Base-by-base conservation (phyloP, 148 eudicot species). In the Heliosperma pusillum region DNA sequence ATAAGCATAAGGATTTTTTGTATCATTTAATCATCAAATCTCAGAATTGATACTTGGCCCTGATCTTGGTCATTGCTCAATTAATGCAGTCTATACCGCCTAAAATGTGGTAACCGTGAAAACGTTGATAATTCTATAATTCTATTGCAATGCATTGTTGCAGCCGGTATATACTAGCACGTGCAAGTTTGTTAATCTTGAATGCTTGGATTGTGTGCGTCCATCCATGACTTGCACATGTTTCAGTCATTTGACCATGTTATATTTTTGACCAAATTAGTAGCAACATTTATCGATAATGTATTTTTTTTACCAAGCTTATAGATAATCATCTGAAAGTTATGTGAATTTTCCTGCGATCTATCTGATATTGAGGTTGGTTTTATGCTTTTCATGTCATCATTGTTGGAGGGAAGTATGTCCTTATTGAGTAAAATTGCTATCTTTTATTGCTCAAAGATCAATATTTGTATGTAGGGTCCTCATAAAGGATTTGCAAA, bases 401-500 rank as follows among this genome's bases (percentile, higher is more conserved):
- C n/a, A 24, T 69, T 64, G 74, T 62, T 44, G 15, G 65, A 29
- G 17, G 61, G 53, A 19, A 56, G 24, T 20, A 30, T 73, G 66
- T 22, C 26, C 57, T 44, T 22, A 3, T 19, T 45, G 20, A 50
- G 52, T 40, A 29, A 67, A 66, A 42, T 30, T 78, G 42, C 16
- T 53, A 36, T 72, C 74, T 76, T 72, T 19, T 60, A 29, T 36
- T 66, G 58, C 36, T 61, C 15, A 26, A 26, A 25, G 30, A 66
- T 22, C 57, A 15, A 50, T 69, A 44, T 44, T 44, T 79, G 16
- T 58, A 78, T 84, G 75, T 83, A 86, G 88, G 90, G 84, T 75
- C 69, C 77, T 30, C 82, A 66, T 69, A 79, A 65, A 59, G 44
- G 67, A 19, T 70, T 79, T 57, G 55, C 85, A 21, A 70, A 83